phyloP scores from a whole-genome alignment of 2,329 filamentous ascomycete species.

The Leptographium galeiforme region DNA sequence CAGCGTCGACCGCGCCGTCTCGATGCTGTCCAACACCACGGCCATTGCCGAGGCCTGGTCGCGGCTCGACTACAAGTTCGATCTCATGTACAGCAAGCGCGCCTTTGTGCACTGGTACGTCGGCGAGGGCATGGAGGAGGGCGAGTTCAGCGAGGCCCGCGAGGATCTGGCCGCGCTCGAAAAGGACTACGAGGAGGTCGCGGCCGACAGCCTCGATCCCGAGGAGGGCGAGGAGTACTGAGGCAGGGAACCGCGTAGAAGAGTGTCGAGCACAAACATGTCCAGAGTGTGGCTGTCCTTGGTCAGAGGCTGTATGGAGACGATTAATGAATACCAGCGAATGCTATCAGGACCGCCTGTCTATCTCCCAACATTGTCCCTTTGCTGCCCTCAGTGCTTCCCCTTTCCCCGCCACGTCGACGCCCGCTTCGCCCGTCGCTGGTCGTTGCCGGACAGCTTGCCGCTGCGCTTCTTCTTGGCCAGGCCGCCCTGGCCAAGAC shows the following conservation, averaged over 20 bases:
- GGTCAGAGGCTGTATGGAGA: background rate
- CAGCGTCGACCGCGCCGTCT: constrained; percentile 46
- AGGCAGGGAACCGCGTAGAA: background rate
- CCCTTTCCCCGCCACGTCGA: constrained; percentile 10
- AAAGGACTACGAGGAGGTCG: constrained; percentile 80
- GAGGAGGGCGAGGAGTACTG: constrained; percentile 42
- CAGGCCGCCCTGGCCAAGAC: constrained; percentile 43
- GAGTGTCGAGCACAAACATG: too few species aligned
- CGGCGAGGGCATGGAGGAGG: constrained; percentile 85
- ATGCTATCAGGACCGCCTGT: background rate
- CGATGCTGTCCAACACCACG: constrained; percentile 64
- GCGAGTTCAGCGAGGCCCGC: constrained; percentile 76
- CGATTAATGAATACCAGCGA: background rate
- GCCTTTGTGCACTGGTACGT: constrained; percentile 72
- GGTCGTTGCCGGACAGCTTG: constrained; percentile 32
- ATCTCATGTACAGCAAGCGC: constrained; percentile 68
- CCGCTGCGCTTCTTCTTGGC: background rate
- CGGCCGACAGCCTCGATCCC: constrained; percentile 53
- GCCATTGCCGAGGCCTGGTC: constrained; percentile 64
- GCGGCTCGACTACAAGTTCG: constrained; percentile 60
- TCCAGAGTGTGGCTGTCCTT: too few species aligned
- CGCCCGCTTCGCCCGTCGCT: constrained; percentile 11
- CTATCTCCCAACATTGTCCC: too few species aligned
- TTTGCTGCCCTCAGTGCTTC: background rate
- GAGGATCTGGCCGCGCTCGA: constrained; percentile 77